Base-by-base conservation (phyloP, 768 basidiomycete genomes). In the Amanita brunnescens region DNA sequence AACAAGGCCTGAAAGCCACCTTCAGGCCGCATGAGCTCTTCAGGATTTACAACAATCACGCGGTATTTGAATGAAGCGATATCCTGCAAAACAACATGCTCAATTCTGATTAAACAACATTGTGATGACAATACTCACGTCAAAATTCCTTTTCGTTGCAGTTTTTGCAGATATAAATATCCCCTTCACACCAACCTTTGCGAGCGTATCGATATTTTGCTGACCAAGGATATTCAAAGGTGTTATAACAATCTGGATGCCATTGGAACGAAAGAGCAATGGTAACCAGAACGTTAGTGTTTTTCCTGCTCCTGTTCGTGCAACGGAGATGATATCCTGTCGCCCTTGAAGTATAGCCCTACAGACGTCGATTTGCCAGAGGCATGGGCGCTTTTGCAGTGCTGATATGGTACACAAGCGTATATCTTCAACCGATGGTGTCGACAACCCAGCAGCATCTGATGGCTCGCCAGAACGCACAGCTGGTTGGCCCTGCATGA, bases 271-370 rank as follows among this genome's bases (percentile, higher is more conserved):
- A 18, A 47, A 47, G 5, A 47, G 32, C 32, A 38, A 18, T 32
- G 46, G 46, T 2, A 38, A 13, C 32, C 30, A 38, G 46, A 47
- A 47, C 10, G 30, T 47, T 5, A 47, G 18, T 6, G 46, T 47
- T 34, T 34, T 47, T 12, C 59, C 62, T 23, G 54, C 55, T 8
- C 61, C 59, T 21, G 62, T 62, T 10, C 55, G 30, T 2, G 63
- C 54, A 30, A 62, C 59, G 1, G 54, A 55, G 29, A 62, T 53
- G 23, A 56, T 47, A 44, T 62, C 59, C 51, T 47, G 45, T 6
- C 39, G 24, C 2, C 48, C 23, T 24, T 42, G 33, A 8, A 54
- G 39, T 18, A 50, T 29, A 13, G 55, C 55, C 20, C 48, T 23
- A 8, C 53, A 52, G 14, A 56, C 44, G 16, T 49, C 12, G 24